phyloP scores from a whole-genome alignment of 2,329 filamentous ascomycete genomes.

The Trichoderma arundinaceum region DNA sequence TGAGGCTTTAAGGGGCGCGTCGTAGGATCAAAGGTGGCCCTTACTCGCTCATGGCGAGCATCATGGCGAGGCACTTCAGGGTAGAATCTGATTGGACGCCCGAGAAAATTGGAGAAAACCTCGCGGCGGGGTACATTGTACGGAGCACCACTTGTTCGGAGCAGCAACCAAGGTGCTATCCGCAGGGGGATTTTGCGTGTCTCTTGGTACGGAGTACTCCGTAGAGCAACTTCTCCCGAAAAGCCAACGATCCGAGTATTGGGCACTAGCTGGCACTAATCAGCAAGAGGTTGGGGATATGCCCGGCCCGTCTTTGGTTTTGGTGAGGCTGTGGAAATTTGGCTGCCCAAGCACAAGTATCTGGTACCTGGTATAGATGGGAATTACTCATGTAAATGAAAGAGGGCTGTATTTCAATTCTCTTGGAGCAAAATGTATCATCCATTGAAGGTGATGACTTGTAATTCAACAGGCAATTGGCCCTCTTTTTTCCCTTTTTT shows the following conservation, averaged over 20 bases:
- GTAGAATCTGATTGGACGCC: slow-evolving; percentile 5
- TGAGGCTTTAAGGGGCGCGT: neutral
- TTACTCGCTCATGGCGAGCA: slow-evolving; percentile 1
- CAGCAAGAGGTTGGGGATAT: neutral
- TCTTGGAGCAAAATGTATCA: too few species aligned
- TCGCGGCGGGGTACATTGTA: slow-evolving; percentile 15
- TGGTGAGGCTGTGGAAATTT: neutral
- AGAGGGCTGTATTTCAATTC: neutral
- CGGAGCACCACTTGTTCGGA: neutral
- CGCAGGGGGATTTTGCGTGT: too few species aligned
- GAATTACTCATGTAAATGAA: neutral
- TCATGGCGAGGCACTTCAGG: slow-evolving; percentile 17
- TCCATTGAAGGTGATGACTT: too few species aligned
- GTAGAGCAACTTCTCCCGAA: neutral
- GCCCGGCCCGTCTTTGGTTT: neutral
- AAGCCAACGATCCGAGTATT: neutral
- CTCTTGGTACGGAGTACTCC: too few species aligned
- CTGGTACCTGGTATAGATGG: neutral
- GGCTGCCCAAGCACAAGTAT: too few species aligned
- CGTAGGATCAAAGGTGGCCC: neutral
- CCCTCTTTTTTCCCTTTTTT: neutral
- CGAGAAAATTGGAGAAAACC: neutral
- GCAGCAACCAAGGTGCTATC: too few species aligned
- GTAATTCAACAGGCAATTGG: neutral
- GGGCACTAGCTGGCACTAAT: slow-evolving; percentile 16